These are phyloP conservation scores for Talaromyces sp. DNA, from an alignment of 2,329 filamentous ascomycete species.

Conservation along the genomic window DNA sequence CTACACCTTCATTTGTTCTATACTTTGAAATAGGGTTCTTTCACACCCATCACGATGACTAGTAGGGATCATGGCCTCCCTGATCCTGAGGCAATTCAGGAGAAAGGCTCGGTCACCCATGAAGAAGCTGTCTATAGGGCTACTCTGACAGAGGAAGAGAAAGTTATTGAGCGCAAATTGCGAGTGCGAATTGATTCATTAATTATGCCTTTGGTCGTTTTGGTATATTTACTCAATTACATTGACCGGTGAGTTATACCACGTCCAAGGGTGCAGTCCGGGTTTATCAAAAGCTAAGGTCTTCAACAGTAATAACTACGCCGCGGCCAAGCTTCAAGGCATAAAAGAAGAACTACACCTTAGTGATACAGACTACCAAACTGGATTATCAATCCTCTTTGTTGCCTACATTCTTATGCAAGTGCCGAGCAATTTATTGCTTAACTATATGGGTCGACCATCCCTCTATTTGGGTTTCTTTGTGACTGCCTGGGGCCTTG, in stretches of 20 bases:
- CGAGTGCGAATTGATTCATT: conserved; percentile 38
- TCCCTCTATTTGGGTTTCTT: conserved; percentile 51
- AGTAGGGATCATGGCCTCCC: conserved; percentile 13
- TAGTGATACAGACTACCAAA: conserved; percentile 41
- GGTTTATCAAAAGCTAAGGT: not conserved
- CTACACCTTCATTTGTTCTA: not conserved
- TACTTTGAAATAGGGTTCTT: not conserved
- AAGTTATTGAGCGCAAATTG: conserved; percentile 40
- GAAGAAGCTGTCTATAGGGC: conserved; percentile 25
- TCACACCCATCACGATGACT: conserved; percentile 10
- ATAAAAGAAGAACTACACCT: conserved; percentile 43
- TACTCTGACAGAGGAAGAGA: conserved; percentile 34
- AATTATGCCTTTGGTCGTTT: conserved; percentile 45
- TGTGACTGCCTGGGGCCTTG: conserved; percentile 49
- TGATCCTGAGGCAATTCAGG: conserved; percentile 21
- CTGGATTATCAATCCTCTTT: conserved; percentile 48
- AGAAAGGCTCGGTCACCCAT: conserved; percentile 23
- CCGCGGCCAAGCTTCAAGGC: conserved; percentile 48
- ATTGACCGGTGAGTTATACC: conserved; percentile 40
- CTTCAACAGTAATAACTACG: conserved; percentile 48
- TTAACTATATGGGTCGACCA: conserved; percentile 47
- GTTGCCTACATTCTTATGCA: conserved; percentile 51
- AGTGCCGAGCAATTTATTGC: conserved; percentile 51
- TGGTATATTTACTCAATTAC: conserved; percentile 48
- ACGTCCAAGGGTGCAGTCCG: too few species aligned